Evolutionary conservation across 768 basidiomycete genomes (phyloP).

Genomic region (Boletus fagicola): DNA sequence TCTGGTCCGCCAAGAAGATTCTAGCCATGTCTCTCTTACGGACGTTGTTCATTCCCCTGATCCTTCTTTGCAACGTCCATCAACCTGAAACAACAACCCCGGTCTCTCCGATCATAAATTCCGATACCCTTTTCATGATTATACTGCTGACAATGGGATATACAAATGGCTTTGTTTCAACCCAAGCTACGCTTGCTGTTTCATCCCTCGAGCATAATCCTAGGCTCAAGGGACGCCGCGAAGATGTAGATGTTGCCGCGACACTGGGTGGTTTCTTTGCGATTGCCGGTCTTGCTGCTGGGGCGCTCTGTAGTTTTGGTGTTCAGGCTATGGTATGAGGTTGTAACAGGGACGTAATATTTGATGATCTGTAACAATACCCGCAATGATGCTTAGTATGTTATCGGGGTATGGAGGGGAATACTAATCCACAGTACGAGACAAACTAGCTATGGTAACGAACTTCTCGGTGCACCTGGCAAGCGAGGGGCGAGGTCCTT

Average conservation of each 20-base stretch:
- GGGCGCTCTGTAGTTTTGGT: constrained; percentile 79
- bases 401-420: neutral
- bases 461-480: constrained; percentile 55
- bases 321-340: constrained; percentile 66
- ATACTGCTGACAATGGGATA: constrained; percentile 73
- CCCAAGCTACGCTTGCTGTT: constrained; percentile 78
- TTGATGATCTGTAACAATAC: neutral
- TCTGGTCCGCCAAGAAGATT: constrained; percentile 69
- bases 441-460: constrained; percentile 12
- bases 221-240: constrained; percentile 58
- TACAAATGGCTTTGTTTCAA: constrained; percentile 79
- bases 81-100: constrained; percentile 35
- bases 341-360: neutral
- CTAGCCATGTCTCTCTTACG: constrained; percentile 63
- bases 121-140: constrained; percentile 72
- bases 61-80: constrained; percentile 86
- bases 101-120: constrained; percentile 54
- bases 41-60: constrained; percentile 79
- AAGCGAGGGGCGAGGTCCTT: constrained; percentile 70
- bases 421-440: neutral
- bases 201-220: constrained; percentile 81
- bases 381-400: neutral
- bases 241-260: constrained; percentile 85
- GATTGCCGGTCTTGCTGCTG: constrained; percentile 70
- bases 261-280: constrained; percentile 77